Conservation (phyloP, 2,329 filamentous ascomycete genomes). For the Annulohypoxylon truncatum region DNA sequence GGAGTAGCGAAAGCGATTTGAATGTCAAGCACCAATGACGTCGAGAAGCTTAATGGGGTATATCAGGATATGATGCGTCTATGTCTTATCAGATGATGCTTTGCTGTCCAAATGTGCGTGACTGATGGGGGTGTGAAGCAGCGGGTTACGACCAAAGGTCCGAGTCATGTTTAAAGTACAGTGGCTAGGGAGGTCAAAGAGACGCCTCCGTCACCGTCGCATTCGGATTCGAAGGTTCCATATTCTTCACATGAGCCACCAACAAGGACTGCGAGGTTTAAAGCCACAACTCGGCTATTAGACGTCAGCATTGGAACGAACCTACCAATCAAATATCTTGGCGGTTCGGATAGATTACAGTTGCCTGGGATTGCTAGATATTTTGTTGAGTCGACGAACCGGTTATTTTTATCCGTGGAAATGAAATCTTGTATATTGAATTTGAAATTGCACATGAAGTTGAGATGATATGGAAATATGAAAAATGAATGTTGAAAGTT, state of each 20-base stretch:
- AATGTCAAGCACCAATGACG: not conserved
- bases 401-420: no score
- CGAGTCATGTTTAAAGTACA: not conserved
- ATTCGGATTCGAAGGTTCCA: slow-evolving; percentile 4
- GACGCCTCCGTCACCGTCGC: not conserved
- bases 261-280: not conserved
- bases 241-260: not conserved
- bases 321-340: not conserved
- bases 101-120: not conserved
- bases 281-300: not conserved
- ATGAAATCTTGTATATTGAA: no score
- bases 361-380: not conserved
- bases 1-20: slow-evolving; percentile 1
- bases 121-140: not conserved
- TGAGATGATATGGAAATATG: not conserved
- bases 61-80: slow-evolving; percentile 4
- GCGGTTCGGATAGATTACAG: not conserved
- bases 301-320: not conserved
- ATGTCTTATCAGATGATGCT: slow-evolving; percentile 10
- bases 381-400: not conserved
- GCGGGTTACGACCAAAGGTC: not conserved
- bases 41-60: not conserved
- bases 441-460: no score
- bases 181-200: not conserved
- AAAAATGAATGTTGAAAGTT: not conserved